Percentiles rank a stretch among this genome's conserved stretches.
These are phyloP conservation scores for Suillus spraguei DNA, from an alignment of 768 basidiomycete genomes.

Conservation along the genomic window DNA sequence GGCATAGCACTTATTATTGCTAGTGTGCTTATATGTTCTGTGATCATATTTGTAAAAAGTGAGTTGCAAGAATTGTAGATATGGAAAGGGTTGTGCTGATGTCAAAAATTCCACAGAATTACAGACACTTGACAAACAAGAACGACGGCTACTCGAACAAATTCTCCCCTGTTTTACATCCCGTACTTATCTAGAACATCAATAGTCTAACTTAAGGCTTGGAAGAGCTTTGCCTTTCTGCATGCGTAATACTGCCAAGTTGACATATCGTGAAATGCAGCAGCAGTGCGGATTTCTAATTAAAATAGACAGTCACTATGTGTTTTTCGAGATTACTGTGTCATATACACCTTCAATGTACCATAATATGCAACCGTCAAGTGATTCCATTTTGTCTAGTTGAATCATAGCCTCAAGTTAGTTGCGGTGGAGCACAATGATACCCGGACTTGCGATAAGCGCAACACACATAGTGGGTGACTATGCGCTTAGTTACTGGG, in stretches of 20 bases:
- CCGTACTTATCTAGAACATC: too few relatives aligned
- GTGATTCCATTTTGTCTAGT: neutral
- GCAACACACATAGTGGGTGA: neutral
- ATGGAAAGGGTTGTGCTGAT: neutral
- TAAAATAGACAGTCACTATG: neutral
- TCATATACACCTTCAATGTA: neutral
- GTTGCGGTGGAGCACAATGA: neutral
- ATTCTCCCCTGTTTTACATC: too few relatives aligned
- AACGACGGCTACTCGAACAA: neutral
- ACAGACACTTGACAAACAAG: neutral
- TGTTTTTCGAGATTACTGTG: slow-evolving; percentile 1
- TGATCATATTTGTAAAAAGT: neutral
- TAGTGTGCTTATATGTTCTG: neutral
- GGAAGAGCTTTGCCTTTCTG: neutral
- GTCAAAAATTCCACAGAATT: neutral
- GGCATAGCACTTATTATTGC: neutral
- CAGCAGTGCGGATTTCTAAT: neutral
- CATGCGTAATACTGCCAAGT: neutral
- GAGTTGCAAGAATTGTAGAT: neutral
- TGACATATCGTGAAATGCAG: neutral
- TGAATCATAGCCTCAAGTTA: neutral
- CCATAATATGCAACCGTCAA: neutral
- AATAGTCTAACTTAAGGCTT: neutral
- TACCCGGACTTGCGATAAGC: neutral
- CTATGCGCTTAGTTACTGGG: neutral